Base-by-base conservation (phyloP, 106 monocot genomes). In the Amphibolis antarctica region DNA sequence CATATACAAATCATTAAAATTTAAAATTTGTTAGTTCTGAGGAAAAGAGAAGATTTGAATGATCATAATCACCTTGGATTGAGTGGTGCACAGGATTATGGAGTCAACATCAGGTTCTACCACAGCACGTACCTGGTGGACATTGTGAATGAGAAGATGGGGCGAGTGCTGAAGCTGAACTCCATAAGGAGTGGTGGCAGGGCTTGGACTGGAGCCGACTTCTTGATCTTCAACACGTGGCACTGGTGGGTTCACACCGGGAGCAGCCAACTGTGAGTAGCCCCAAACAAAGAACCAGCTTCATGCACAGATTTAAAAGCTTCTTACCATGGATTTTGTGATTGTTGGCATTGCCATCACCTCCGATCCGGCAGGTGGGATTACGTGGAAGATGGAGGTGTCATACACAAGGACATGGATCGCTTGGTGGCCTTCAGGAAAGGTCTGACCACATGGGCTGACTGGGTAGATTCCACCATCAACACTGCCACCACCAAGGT, bases 221-320 rank as follows among this genome's bases (percentile, higher is more conserved):
- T 93, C 53, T 75, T 93, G 43, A 83, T 93, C 71, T 93, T 93
- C 63, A 93, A 93, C 77, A 77, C 93, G 15, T 85, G 93, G 93
- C 93, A 88, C 43, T 82, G 82, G 82, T 82, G 82, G 82, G 28
- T 70, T 28, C 71, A 68, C 64, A 67, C 29, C 1, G 82, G 82
- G 10, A 52, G 52, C 14, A 63, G 43, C 27, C 74, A 63, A 53
- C 62, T 70, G 70, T 74, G 42, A 52, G 71, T 52, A 10, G 7
- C 17, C 46, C 29, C 19, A 25, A 18, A n/a, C 5, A 17, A 58
- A 58, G 29, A 58, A 23, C 11, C 26, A 17, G 24, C 23, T 13
- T 13, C 11, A 28, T 25, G 10, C 12, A 20, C 15, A 13, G 20
- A 45, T 12, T 9, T 15, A 50, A n/a, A 50, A 6, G 9, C 50